Percentiles rank a stretch among this genome's conserved stretches.
phyloP scores from a whole-genome alignment of 2,329 filamentous ascomycete species.

The Clonostachys sp. region DNA sequence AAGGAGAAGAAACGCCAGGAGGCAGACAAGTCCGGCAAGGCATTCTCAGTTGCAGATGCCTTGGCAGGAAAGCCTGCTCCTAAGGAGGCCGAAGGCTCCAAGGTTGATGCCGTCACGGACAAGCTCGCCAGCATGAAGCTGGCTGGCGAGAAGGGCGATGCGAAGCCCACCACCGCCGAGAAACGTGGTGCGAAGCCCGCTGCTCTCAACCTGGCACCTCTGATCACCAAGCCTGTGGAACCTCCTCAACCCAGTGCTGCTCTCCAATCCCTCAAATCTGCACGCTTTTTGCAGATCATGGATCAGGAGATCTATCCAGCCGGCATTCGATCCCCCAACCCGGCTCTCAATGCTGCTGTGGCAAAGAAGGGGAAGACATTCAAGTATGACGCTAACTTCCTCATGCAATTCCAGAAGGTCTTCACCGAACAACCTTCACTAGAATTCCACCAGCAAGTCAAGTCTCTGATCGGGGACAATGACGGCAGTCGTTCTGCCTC shows the following conservation, averaged over 20 bases:
- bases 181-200: conserved; percentile 73
- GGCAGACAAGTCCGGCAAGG: conserved; percentile 43
- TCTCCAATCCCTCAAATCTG: conserved; percentile 87
- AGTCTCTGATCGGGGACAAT: conserved; percentile 75
- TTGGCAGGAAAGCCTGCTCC: conserved; percentile 30
- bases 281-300: conserved; percentile 79
- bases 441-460: conserved; percentile 90
- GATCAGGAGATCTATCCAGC: conserved; percentile 77
- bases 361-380: conserved; percentile 77
- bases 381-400: conserved; percentile 92
- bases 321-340: conserved; percentile 84
- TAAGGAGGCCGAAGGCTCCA: conserved; percentile 21
- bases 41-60: conserved; percentile 45
- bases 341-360: conserved; percentile 78
- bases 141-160: conserved; percentile 31
- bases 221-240: conserved; percentile 81
- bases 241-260: conserved; percentile 90
- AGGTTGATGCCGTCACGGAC: conserved; percentile 32
- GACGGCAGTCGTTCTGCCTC: conserved; percentile 60
- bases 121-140: conserved; percentile 51
- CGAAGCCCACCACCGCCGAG: conserved; percentile 48
- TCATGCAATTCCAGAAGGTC: conserved; percentile 92
- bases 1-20: conserved; percentile 52
- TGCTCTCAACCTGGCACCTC: conserved; percentile 78
- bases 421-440: conserved; percentile 95